phyloP scores from a whole-genome alignment of 495 filamentous ascomycete species.

The Neurospora sp. region DNA sequence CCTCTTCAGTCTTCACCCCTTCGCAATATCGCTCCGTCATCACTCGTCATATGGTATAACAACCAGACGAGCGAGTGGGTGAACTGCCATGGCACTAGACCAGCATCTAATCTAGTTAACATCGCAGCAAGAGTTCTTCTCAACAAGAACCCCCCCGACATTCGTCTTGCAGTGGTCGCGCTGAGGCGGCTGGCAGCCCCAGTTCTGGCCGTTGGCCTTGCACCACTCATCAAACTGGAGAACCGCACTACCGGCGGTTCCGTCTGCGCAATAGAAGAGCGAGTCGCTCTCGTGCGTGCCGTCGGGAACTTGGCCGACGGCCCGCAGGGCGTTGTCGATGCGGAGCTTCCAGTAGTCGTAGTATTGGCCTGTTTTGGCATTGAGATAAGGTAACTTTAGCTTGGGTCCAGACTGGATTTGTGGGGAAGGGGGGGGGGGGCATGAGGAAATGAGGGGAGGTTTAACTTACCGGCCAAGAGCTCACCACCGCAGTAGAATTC shows the following conservation, averaged over 20 bases:
- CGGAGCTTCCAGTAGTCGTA: constrained; percentile 1
- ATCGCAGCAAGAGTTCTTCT: neutral
- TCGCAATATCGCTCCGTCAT: neutral
- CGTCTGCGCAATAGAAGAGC: neutral
- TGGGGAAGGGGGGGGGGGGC: too few relatives aligned
- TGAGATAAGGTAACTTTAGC: too few relatives aligned
- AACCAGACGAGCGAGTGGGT: neutral
- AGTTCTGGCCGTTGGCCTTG: neutral
- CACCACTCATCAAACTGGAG: constrained; percentile 1
- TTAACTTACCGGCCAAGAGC: neutral
- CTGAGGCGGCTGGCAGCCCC: constrained; percentile 2
- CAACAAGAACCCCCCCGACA: neutral
- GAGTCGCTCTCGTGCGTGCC: constrained; percentile 1
- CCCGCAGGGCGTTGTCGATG: constrained; percentile 3
- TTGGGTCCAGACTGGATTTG: too few relatives aligned
- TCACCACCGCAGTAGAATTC: constrained; percentile 4
- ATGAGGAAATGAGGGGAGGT: too few relatives aligned
- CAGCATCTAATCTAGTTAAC: neutral
- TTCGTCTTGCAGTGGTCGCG: neutral
- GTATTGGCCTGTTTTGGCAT: neutral
- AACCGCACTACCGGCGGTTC: neutral
- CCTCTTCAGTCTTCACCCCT: neutral
- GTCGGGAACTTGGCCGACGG: neutral
- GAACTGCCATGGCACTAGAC: neutral
- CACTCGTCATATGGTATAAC: neutral